Percentiles rank a stretch among this genome's conserved stretches.
Conservation (phyloP, 2,329 filamentous ascomycete genomes). For the Akanthomyces muscarius region DNA sequence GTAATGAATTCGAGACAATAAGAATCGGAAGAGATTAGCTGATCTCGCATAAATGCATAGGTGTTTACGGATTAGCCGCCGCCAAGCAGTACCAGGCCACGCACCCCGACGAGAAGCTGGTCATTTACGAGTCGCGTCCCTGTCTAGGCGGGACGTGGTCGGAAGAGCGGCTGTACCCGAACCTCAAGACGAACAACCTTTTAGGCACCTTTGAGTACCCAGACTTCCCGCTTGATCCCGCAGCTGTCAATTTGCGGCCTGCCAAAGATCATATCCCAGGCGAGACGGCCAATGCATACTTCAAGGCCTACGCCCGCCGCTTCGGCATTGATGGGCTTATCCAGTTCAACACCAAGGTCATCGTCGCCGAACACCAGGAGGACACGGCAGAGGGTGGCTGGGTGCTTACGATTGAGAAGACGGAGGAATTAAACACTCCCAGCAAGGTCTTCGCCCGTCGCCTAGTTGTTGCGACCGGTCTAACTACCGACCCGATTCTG, state of each 20-base stretch:
- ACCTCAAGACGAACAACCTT: slow-evolving; percentile 71
- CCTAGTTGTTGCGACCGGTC: slow-evolving; percentile 52
- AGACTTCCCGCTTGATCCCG: slow-evolving; percentile 65
- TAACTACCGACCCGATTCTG: slow-evolving; percentile 46
- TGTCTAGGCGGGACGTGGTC: slow-evolving; percentile 69
- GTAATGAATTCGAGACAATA: background rate
- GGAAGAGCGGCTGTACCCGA: slow-evolving; percentile 61
- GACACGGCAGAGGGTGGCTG: slow-evolving; percentile 35
- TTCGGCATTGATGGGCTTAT: slow-evolving; percentile 41
- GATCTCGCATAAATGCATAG: slow-evolving; percentile 24
- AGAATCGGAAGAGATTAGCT: background rate
- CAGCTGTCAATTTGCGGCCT: slow-evolving; percentile 44
- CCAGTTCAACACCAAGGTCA: slow-evolving; percentile 37
- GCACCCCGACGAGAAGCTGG: slow-evolving; percentile 52
- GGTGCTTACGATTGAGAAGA: slow-evolving; percentile 33
- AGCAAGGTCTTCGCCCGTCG: slow-evolving; percentile 38
- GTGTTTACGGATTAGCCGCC: slow-evolving; percentile 54
- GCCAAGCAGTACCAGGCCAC: slow-evolving; percentile 59
- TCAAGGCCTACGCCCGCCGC: slow-evolving; percentile 40
- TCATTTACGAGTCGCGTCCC: slow-evolving; percentile 53
- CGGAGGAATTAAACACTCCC: slow-evolving; percentile 5
- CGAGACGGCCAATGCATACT: slow-evolving; percentile 43
- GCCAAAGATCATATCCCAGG: slow-evolving; percentile 47
- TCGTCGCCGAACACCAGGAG: slow-evolving; percentile 39
- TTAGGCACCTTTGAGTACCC: slow-evolving; percentile 69